These are phyloP conservation scores for Helicostylum pulchrum DNA, from an alignment of 192 early-diverging fungal species.

Conservation along the genomic window DNA sequence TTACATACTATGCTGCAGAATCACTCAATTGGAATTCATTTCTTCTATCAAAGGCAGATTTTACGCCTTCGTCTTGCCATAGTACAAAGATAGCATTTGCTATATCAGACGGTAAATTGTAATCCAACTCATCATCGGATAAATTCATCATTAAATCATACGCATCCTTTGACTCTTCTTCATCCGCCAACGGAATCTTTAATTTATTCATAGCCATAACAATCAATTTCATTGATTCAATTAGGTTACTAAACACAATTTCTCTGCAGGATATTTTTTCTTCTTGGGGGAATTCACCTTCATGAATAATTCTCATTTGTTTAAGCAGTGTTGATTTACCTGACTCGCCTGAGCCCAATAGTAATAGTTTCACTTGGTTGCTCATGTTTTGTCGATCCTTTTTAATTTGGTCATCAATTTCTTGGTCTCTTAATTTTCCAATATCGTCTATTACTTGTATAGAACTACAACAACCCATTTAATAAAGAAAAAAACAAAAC, in stretches of 20 bases:
- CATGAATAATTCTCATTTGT: conserved; percentile 98
- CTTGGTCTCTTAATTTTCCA: conserved; percentile 78
- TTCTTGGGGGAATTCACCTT: conserved; percentile 83
- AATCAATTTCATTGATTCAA: conserved; percentile 93
- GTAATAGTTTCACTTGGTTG: conserved; percentile 94
- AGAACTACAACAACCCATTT: conserved; percentile 88
- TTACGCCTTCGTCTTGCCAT: conserved; percentile 83
- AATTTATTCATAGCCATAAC: conserved; percentile 92
- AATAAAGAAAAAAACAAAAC: not conserved
- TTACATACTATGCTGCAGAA: conserved; percentile 89
- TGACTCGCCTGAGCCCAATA: conserved; percentile 93
- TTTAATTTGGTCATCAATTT: conserved; percentile 86
- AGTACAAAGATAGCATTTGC: conserved; percentile 74
- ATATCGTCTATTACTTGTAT: conserved; percentile 66
- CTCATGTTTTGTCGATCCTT: conserved; percentile 72
- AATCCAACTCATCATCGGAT: conserved; percentile 78
- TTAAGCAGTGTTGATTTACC: conserved; percentile 98
- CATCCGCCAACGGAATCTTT: conserved; percentile 67
- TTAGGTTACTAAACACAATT: conserved; percentile 92
- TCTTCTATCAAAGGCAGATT: conserved; percentile 71
- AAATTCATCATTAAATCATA: conserved; percentile 75
- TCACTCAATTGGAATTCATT: conserved; percentile 96
- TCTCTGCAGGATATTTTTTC: conserved; percentile 92
- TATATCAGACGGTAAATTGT: conserved; percentile 73
- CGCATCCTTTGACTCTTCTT: conserved; percentile 73